Conservation (phyloP, 1,284 basidiomycete genomes). For the Golubevia sp. region DNA sequence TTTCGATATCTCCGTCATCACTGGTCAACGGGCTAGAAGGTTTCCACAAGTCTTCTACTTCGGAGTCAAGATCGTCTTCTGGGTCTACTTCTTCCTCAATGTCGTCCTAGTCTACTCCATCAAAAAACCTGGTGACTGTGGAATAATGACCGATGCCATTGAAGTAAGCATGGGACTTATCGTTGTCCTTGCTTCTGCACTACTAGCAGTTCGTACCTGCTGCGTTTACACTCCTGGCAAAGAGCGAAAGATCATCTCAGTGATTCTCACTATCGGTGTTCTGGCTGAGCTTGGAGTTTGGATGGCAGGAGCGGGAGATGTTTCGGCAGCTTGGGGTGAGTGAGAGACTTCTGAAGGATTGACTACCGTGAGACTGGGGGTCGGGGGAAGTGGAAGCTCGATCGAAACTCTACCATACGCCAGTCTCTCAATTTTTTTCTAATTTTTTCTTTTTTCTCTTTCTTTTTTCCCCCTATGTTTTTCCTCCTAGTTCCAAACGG, state of each 20-base stretch:
- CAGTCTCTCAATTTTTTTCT: too few relatives aligned
- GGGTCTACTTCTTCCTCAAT: constrained; percentile 5
- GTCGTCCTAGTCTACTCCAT: constrained; percentile 1
- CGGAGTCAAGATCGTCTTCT: constrained; percentile 11
- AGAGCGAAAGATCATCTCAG: neutral
- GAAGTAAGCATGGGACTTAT: constrained; percentile 32
- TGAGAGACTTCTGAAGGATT: too few relatives aligned
- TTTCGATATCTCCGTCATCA: constrained; percentile 10
- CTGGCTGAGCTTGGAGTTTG: neutral
- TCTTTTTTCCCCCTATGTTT: too few relatives aligned
- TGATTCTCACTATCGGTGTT: neutral
- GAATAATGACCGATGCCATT: constrained; percentile 12
- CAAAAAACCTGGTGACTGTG: neutral
- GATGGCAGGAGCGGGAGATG: neutral
- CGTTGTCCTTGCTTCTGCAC: constrained; percentile 13
- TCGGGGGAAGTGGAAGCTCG: too few relatives aligned
- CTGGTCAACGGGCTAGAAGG: constrained; percentile 7
- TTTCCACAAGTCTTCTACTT: constrained; percentile 13
- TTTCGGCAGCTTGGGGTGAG: neutral
- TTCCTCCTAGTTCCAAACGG: too few relatives aligned
- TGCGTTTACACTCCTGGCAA: constrained; percentile 21
- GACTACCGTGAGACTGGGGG: too few relatives aligned
- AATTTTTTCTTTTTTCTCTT: too few relatives aligned
- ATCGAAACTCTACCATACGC: too few relatives aligned
- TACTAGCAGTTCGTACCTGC: constrained; percentile 26